These are phyloP conservation scores for Neonectria magnoliae DNA, from an alignment of 2,329 filamentous ascomycete species.

Conservation along the genomic window DNA sequence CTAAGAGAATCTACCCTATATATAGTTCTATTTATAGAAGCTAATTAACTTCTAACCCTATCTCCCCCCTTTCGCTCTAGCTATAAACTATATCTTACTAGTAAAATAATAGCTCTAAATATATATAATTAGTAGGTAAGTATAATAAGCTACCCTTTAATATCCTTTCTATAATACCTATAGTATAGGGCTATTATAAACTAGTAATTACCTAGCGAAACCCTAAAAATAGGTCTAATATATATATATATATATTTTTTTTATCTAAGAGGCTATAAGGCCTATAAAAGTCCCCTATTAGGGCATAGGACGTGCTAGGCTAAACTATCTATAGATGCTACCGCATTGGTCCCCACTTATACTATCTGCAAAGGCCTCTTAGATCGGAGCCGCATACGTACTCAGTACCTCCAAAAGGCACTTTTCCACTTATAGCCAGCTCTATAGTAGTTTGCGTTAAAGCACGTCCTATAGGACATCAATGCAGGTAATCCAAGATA, in stretches of 20 bases:
- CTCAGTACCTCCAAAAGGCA: conserved; percentile 11
- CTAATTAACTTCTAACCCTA: too few relatives aligned
- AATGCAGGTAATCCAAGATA: conserved; percentile 18
- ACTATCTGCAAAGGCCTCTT: not conserved
- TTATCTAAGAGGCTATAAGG: not conserved
- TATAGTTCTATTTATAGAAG: too few relatives aligned
- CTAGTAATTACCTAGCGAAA: too few relatives aligned
- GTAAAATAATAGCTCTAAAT: too few relatives aligned
- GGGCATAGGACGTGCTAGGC: not conserved
- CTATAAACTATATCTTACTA: too few relatives aligned
- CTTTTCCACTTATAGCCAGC: conserved; percentile 15
- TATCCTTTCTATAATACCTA: too few relatives aligned
- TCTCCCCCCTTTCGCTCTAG: too few relatives aligned
- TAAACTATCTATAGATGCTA: not conserved
- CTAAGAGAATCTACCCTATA: too few relatives aligned
- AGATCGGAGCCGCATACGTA: not conserved
- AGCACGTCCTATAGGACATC: conserved; percentile 15
- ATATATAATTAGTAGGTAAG: too few relatives aligned
- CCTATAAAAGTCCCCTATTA: not conserved
- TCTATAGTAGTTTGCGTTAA: conserved; percentile 13
- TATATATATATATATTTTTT: not conserved
- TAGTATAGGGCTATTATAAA: too few relatives aligned
- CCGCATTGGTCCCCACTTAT: not conserved
- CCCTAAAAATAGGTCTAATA: too few relatives aligned
- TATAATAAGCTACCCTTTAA: too few relatives aligned